Conservation (phyloP, 768 basidiomycete genomes). For the Termitomyces sp. region DNA sequence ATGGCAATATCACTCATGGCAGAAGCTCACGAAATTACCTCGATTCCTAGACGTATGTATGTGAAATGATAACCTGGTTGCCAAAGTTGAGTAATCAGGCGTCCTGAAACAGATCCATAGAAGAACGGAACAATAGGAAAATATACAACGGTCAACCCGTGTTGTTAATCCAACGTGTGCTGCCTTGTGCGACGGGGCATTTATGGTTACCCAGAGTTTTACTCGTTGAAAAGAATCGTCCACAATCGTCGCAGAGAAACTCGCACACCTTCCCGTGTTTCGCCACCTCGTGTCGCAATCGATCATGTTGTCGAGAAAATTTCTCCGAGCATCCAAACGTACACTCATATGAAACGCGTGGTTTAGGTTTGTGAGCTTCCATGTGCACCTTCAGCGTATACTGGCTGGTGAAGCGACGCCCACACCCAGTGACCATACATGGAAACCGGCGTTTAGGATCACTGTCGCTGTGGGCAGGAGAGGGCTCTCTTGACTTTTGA, state of each 20-base stretch:
- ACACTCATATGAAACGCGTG: slow-evolving; percentile 41
- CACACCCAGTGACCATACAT: slow-evolving; percentile 41
- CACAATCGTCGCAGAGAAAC: slow-evolving; percentile 44
- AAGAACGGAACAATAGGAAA: not conserved
- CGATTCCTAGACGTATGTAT: not conserved
- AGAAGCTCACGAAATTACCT: not conserved
- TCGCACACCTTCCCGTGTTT: slow-evolving; percentile 55
- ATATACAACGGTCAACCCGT: slow-evolving; percentile 10
- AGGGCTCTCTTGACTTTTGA: slow-evolving; percentile 24
- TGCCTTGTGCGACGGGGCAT: slow-evolving; percentile 45
- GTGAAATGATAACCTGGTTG: not conserved
- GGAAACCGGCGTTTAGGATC: slow-evolving; percentile 40
- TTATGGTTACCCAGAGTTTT: slow-evolving; percentile 51
- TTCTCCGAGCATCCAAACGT: slow-evolving; percentile 49
- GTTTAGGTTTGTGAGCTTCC: slow-evolving; percentile 50
- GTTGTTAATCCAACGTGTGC: slow-evolving; percentile 41
- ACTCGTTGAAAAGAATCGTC: slow-evolving; percentile 47
- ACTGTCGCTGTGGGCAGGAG: slow-evolving; percentile 26
- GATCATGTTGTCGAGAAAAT: slow-evolving; percentile 53
- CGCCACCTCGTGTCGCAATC: slow-evolving; percentile 52
- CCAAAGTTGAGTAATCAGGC: not conserved
- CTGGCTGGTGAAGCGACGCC: slow-evolving; percentile 45
- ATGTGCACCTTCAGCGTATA: slow-evolving; percentile 52
- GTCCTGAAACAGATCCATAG: not conserved
- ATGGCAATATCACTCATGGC: not conserved